Evolutionary conservation across 768 basidiomycete genomes (phyloP).

Genomic region (Amanita pseudoporphyria): DNA sequence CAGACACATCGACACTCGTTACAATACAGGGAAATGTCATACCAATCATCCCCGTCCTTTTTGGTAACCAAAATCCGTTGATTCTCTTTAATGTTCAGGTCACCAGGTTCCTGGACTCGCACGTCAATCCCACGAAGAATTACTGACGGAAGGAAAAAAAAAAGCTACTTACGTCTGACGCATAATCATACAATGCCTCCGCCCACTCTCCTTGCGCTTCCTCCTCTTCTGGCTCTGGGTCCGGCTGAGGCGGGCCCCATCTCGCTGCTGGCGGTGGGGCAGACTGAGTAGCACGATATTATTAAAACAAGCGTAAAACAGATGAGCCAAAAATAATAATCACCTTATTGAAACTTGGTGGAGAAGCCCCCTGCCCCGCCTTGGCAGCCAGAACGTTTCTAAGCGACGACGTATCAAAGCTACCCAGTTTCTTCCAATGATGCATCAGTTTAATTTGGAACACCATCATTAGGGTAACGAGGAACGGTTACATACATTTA

Average conservation of each 20-base stretch:
- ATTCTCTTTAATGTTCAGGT: slow-evolving; percentile 49
- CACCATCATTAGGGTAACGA: not conserved
- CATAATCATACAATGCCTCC: slow-evolving; percentile 69
- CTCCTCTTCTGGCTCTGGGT: slow-evolving; percentile 24
- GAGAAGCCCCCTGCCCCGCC: not conserved
- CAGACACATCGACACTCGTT: slow-evolving; percentile 5
- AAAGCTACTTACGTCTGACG: slow-evolving; percentile 36
- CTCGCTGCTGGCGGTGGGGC: slow-evolving; percentile 10
- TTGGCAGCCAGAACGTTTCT: slow-evolving; percentile 31
- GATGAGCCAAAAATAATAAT: not conserved
- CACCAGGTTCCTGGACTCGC: slow-evolving; percentile 51
- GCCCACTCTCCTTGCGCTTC: slow-evolving; percentile 59
- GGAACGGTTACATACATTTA: not conserved
- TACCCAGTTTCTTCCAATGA: slow-evolving; percentile 43
- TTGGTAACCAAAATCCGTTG: slow-evolving; percentile 56
- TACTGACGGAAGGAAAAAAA: not conserved
- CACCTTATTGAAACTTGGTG: not conserved
- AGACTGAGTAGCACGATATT: slow-evolving; percentile 5
- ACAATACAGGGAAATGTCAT: slow-evolving; percentile 14
- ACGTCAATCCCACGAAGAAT: not conserved
- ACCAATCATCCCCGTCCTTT: slow-evolving; percentile 72
- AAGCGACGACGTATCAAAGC: slow-evolving; percentile 44
- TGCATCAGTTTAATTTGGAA: not conserved
- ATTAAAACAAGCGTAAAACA: not conserved
- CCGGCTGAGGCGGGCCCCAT: slow-evolving; percentile 16